A percentile compares a stretch with the other conserved stretches of the same genome.
Evolutionary conservation across 1,139 yeast genomes (phyloP).

Genomic region (Yamadazyma dendronema): DNA sequence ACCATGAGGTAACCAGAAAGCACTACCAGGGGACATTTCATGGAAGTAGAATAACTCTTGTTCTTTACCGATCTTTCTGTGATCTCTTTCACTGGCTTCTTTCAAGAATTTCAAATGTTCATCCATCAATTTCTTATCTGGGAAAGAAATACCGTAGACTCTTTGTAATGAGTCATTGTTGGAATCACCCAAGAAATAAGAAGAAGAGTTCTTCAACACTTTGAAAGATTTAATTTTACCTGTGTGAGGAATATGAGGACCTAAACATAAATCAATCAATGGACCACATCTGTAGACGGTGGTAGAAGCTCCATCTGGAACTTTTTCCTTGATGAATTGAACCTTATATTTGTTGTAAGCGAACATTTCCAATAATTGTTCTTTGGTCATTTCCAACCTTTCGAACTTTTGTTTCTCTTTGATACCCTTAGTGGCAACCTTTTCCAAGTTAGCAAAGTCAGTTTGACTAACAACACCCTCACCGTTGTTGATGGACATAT

Average conservation of each 20-base stretch:
- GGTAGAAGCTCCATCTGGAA: slow-evolving; percentile 94
- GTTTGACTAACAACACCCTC: slow-evolving; percentile 71
- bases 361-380: slow-evolving; percentile 89
- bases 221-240: slow-evolving; percentile 95
- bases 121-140: slow-evolving; percentile 95
- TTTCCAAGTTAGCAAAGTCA: slow-evolving; percentile 84
- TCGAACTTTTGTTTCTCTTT: slow-evolving; percentile 96
- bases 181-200: slow-evolving; percentile 94
- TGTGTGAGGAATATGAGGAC: slow-evolving; percentile 98
- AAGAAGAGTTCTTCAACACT: slow-evolving; percentile 91
- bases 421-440: slow-evolving; percentile 85
- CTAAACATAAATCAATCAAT: slow-evolving; percentile 93
- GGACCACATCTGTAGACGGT: slow-evolving; percentile 99
- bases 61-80: slow-evolving; percentile 92
- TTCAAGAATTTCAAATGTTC: slow-evolving; percentile 93
- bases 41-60: slow-evolving; percentile 95
- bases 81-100: slow-evolving; percentile 97
- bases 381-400: slow-evolving; percentile 90
- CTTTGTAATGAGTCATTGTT: slow-evolving; percentile 94
- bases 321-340: slow-evolving; percentile 78
- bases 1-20: slow-evolving; percentile 98
- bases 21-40: slow-evolving; percentile 96
- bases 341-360: slow-evolving; percentile 94
- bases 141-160: slow-evolving; percentile 97
- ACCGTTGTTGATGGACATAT: slow-evolving; percentile 84